Evolutionary conservation across 2,329 filamentous ascomycete genomes (phyloP).

Genomic region (Stagonosporopsis cucurbitacearum): DNA sequence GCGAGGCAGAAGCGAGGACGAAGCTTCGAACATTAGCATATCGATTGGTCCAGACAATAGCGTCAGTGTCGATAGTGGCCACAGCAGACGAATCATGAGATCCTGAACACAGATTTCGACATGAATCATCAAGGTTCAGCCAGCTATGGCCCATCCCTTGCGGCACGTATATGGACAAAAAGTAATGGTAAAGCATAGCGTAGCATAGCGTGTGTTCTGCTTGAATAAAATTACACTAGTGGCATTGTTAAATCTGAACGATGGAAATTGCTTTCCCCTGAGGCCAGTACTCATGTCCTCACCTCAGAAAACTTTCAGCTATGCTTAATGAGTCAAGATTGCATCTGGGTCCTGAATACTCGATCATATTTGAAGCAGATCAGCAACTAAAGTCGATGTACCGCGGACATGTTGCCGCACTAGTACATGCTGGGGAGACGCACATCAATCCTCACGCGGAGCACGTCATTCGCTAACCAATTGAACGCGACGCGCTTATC

Average conservation of each 20-base stretch:
- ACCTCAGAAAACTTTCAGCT: no score
- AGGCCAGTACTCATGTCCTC: background rate
- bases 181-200: slow-evolving; percentile 14
- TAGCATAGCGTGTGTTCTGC: slow-evolving; percentile 13
- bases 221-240: background rate
- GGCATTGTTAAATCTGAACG: background rate
- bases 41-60: slow-evolving; percentile 48
- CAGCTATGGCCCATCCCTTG: background rate
- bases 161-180: background rate
- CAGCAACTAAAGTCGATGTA: background rate
- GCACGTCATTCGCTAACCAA: slow-evolving; percentile 19
- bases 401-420: slow-evolving; percentile 1
- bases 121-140: background rate
- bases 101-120: no score
- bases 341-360: background rate
- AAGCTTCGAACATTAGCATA: slow-evolving; percentile 44
- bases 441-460: slow-evolving; percentile 15
- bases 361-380: background rate
- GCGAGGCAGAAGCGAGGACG: slow-evolving; percentile 38
- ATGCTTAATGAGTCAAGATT: background rate
- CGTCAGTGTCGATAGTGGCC: slow-evolving; percentile 47
- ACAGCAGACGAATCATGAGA: slow-evolving; percentile 40
- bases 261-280: background rate
- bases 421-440: slow-evolving; percentile 2
- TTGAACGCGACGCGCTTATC: slow-evolving; percentile 10